Evolutionary conservation across 768 basidiomycete species (phyloP), one percentile per base, ranked within the genome.

Genomic region (Suillus plorans): DNA sequence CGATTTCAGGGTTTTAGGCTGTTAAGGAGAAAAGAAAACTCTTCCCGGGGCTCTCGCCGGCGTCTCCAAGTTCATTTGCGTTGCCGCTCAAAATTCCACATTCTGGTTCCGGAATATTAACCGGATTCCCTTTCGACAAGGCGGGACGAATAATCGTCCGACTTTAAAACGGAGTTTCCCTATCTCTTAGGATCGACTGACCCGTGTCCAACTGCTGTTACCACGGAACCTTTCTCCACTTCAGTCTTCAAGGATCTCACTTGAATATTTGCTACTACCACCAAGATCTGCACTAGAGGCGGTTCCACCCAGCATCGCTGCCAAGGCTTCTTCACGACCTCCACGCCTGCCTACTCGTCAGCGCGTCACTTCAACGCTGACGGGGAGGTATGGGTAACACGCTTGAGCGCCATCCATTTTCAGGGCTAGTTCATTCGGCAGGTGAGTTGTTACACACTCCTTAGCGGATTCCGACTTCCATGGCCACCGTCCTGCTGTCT

Each of bases 361-460:
- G 42, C 42, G 42, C 42, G 18, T 44, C 42, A 85, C 82, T 85
- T 80, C 76, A 85, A 86, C 85, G 80, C 85, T 83, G 83, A 88
- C 84, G 86, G 47, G 44, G 44, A 22, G n/a, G 89, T 90, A 86
- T 90, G 86, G 89, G 89, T 89, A 86, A 84, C 84, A 88, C 85
- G 84, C 87, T 89, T 89, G 84, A 90, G 89, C 88, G 88, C 89
- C 89, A 90, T 90, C 89, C 88, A 89, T 90, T 90, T 90, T 90
- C 86, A 89, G 87, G 89, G 89, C 88, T 88, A 89, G 88, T 89
- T 89, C 85, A 88, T 91, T 91, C 87, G 86, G 89, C 89, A 89
- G 89, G 88, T 90, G 87, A 90, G 88, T 89, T 89, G 87, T 89
- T 88, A 88, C 87, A 89, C 87, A 89, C 87, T 89, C 87, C 88